Base-by-base conservation (phyloP, 2,329 filamentous ascomycete species). In the Hymenoscyphus infarciens region DNA sequence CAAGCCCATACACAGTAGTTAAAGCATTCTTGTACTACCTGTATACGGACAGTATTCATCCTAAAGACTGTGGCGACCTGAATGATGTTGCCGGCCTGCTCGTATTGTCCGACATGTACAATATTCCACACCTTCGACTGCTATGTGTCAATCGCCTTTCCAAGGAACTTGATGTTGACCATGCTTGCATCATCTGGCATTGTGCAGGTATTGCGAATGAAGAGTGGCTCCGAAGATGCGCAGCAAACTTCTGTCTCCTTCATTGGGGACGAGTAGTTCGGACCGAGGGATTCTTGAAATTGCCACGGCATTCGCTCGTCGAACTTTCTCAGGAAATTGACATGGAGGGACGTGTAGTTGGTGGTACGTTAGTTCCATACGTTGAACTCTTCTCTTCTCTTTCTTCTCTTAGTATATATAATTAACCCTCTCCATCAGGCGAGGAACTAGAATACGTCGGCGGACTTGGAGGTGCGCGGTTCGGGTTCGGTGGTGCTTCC, bases 91-190 rank as follows among this genome's bases (percentile, higher is more conserved):
- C 95, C 0, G 94, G 95, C 8, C 86, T 99, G 76, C 83, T 99
- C 2, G 94, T 99, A 67, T 96, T 99, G 91, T 92, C 92, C 53
- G 97, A 98, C 75, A 91, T 98, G 56, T 99, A 99, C 78, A 94
- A 97, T 73, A 96, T 99, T 79, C 93, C 93, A 1, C 92, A 95
- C 69, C 85, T 99, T 27, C 90, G 94, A 22, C 84, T 97, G 7
- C 82, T 98, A 1, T 97, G 94, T 74, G 90, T 98, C 61, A 94
- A 97, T 74, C 86, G 95, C 8, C 83, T 99, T 3, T 89, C 90
- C 61, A 90, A 91, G 65, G 95, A 99, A 73, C 84, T 99, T 2
- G 94, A 98, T 73, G 89, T 98, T 45, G 91, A 96, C 64, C 92
- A 97, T 73, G 94, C 94, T 2, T 97, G 95, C 67, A 89, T 96